Base-by-base conservation (phyloP, 768 basidiomycete genomes). In the Hortiboletus flavorubellus region DNA sequence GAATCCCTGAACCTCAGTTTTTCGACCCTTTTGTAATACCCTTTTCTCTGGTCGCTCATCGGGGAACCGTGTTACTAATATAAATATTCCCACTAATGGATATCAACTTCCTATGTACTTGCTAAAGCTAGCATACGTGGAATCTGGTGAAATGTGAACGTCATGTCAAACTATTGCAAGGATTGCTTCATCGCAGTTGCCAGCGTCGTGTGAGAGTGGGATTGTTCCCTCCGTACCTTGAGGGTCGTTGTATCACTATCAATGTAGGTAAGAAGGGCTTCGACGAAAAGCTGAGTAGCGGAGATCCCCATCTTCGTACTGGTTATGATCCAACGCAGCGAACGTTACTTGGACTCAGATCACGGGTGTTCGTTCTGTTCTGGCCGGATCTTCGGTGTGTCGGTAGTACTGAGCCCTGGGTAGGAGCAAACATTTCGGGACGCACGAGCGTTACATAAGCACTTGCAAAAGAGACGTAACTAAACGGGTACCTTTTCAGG, bases 361-460 rank as follows among this genome's bases (percentile, higher is more conserved):
- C 87, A 0, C 76, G 76, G 18, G 87, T 67, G 54, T 81, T 60
- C 0, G 78, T 78, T 2, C 86, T 79, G 43, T 72, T 73, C 30
- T 68, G 47, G 21, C 21, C 21, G 21, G 0, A 87, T 88, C 16
- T 56, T 66, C 0, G 75, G 65, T 0, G 81, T 83, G 54, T 89
- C 87, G 1, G 1, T 21, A 21, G 21, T 21, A 21, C 71, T 61
- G 11, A 89, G 79, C 15, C 82, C 82, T 0, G 84, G 83, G 59
- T 89, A 89, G 0, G 71, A 0, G 75, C 61, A 8, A 87, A 85
- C 11, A 89, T 88, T 58, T 88, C 85, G 1, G 87, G 87, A 9
- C 87, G 77, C 87, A 89, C 64, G 16, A 89, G 78, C 0, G 77
- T 82, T 45, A 68, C 59, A 63, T 89, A 82, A 89, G 0, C 78